Evolutionary conservation across 2,329 filamentous ascomycete species (phyloP), one percentile per base, ranked within the genome.

Genomic region (Fusarium guadeloupense): DNA sequence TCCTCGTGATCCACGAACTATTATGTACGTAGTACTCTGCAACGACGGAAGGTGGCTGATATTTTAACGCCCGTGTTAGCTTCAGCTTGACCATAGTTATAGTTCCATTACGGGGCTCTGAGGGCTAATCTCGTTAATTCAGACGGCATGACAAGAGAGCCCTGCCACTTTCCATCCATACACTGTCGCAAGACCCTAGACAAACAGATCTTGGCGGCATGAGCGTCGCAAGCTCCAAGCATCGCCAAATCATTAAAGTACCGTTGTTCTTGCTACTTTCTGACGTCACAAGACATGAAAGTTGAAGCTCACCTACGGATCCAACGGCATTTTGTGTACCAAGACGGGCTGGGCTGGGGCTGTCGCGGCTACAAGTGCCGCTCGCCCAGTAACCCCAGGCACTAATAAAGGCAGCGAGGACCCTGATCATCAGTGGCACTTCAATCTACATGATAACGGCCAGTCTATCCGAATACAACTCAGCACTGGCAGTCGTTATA

Each of bases 201-300:
- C 38, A 40, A 31, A 54, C 45, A 54, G 39, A 17, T 45, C 62
- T 66, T 65, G 62, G 62, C 62, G 45, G 41, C 19, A 44, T 43
- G 43, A 31, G 61, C 62, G 62, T 65, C 62, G 62, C 62, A 65
- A 65, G 62, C 62, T 65, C 48, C 23, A 8, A 25, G 33, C 43
- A 52, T 40, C 40, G 42, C 46, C 40, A 64, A 45, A 33, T 58
- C 52, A 61, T 48, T 55, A 43, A 49, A 46, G 16, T 19, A 39
- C 37, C 40, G 39, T 44, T 44, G 14, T 53, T 57, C 23, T 30
- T 26, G 23, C 54, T 38, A 17, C 14, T 51, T 51, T 46, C 60
- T 69, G 67, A 69, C 67, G 67, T 69, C 67, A 69, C 46, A n/a
- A n/a, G n/a, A n/a, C n/a, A n/a, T n/a, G n/a, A n/a, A n/a, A 30